Conservation (phyloP, 148 eudicot species). For the Agrostemma githago region DNA sequence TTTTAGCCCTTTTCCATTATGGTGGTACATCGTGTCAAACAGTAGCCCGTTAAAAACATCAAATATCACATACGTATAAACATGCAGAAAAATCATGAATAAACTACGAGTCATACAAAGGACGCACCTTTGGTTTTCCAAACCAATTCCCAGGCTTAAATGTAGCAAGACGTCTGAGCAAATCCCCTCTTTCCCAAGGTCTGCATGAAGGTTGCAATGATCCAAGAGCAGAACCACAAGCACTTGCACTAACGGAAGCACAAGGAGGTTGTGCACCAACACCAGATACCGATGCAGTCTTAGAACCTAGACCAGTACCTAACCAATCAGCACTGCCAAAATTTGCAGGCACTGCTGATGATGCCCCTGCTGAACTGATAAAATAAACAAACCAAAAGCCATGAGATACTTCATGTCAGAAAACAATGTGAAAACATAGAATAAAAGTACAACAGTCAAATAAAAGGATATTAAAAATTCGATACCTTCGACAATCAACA, state of each 20-base stretch:
- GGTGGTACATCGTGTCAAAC: not conserved
- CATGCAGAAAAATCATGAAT: not conserved
- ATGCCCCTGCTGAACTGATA: conserved; percentile 90
- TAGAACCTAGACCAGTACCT: conserved; percentile 77
- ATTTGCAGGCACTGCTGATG: conserved; percentile 70
- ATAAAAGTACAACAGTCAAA: not conserved
- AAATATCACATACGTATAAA: not conserved
- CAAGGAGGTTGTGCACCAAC: conserved; percentile 55
- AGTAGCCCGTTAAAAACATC: not conserved
- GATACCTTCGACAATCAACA: not conserved
- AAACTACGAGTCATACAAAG: conserved; percentile 1
- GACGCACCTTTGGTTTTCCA: conserved; percentile 83
- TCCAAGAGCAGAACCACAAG: conserved; percentile 86
- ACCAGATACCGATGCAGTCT: conserved; percentile 74
- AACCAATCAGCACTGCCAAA: conserved; percentile 77
- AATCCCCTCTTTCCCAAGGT: conserved; percentile 99
- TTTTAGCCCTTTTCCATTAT: not conserved
- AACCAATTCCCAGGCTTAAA: conserved; percentile 87
- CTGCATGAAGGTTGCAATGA: conserved; percentile 89
- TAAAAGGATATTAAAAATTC: not conserved
- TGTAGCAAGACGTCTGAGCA: conserved; percentile 88
- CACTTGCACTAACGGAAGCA: conserved; percentile 71
- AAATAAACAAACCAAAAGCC: not conserved
- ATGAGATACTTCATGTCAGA: not conserved
- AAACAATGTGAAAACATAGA: not conserved